Percentiles rank a stretch among this genome's conserved stretches.
phyloP scores from a whole-genome alignment of 352 stramenopile species.

The Plasmopara halstedii region DNA sequence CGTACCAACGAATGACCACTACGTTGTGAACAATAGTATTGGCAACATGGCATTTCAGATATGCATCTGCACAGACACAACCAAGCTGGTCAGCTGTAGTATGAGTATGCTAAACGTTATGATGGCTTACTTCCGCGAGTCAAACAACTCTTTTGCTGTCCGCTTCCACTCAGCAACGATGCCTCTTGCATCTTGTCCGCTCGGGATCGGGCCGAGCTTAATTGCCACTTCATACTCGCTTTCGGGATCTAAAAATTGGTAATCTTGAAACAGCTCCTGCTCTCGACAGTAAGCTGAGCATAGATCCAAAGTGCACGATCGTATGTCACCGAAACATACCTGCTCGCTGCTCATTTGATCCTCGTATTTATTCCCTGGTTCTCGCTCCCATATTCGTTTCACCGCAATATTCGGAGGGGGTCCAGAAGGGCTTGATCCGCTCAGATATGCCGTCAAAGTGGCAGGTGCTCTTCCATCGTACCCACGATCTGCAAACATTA shows the following conservation, averaged over 20 bases:
- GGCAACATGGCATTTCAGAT: slow-evolving; percentile 36
- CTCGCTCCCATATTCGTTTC: slow-evolving; percentile 63
- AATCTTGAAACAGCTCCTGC: slow-evolving; percentile 81
- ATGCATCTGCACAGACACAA: slow-evolving; percentile 30
- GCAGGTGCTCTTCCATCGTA: slow-evolving; percentile 40
- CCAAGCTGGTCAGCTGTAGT: neutral
- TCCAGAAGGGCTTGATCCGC: slow-evolving; percentile 30
- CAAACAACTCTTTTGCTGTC: slow-evolving; percentile 41
- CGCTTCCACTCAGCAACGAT: slow-evolving; percentile 63
- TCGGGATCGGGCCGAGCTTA: slow-evolving; percentile 56
- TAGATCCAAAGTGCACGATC: slow-evolving; percentile 1
- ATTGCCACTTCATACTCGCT: slow-evolving; percentile 68
- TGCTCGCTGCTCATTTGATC: slow-evolving; percentile 70
- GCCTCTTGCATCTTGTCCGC: slow-evolving; percentile 28
- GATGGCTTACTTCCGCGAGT: slow-evolving; percentile 32
- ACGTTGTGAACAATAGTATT: slow-evolving; percentile 63
- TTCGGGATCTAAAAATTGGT: slow-evolving; percentile 74
- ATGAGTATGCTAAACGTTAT: neutral
- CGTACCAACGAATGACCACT: slow-evolving; percentile 58
- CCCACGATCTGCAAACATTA: slow-evolving; percentile 36
- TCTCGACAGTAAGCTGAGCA: neutral
- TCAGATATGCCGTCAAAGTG: slow-evolving; percentile 42
- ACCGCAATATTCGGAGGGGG: slow-evolving; percentile 53
- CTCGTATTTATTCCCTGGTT: slow-evolving; percentile 79
- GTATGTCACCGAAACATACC: slow-evolving; percentile 15